Percentiles rank a stretch among this genome's conserved stretches.
phyloP scores from a whole-genome alignment of 2,329 filamentous ascomycete genomes.

The Monosporascus sp. region DNA sequence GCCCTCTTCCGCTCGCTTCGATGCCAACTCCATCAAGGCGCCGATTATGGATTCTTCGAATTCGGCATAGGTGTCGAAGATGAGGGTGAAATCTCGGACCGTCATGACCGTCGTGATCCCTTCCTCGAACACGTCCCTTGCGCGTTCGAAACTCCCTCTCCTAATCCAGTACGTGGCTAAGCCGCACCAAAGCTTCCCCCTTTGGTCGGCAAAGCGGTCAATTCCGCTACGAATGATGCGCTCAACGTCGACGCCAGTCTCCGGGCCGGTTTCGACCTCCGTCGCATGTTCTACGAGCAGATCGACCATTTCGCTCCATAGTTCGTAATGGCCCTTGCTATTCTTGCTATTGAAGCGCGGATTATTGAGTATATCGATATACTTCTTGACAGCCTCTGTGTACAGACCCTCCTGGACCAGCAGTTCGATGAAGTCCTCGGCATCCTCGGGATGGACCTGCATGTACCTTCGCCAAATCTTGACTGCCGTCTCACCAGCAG shows the following conservation, averaged over 20 bases:
- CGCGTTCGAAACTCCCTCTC: slow-evolving; percentile 84
- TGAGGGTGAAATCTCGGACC: slow-evolving; percentile 90
- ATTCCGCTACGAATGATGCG: slow-evolving; percentile 91
- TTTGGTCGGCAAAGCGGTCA: slow-evolving; percentile 83
- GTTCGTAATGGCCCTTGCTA: slow-evolving; percentile 89
- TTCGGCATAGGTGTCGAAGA: slow-evolving; percentile 94
- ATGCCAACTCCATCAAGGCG: slow-evolving; percentile 83
- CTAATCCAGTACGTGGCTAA: slow-evolving; percentile 96
- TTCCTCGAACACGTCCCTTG: slow-evolving; percentile 91
- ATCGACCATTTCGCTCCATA: slow-evolving; percentile 98
- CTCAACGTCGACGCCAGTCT: slow-evolving; percentile 84
- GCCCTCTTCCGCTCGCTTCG: slow-evolving; percentile 72
- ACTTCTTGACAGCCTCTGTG: slow-evolving; percentile 85
- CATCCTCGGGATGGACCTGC: slow-evolving; percentile 92
- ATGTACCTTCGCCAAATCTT: slow-evolving; percentile 95
- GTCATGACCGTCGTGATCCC: slow-evolving; percentile 98
- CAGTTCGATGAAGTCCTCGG: slow-evolving; percentile 91
- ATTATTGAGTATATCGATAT: slow-evolving; percentile 90
- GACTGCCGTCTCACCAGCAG: slow-evolving; percentile 82
- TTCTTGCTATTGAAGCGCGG: slow-evolving; percentile 87
- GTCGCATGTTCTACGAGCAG: slow-evolving; percentile 86
- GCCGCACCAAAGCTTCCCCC: slow-evolving; percentile 91
- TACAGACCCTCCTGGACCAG: slow-evolving; percentile 77
- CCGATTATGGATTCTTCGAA: slow-evolving; percentile 96
- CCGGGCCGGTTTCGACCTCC: slow-evolving; percentile 74